A percentile compares a stretch with the other conserved stretches of the same genome.
Evolutionary conservation across 78 protist genomes (phyloP).

Genomic region (Cavenderia fasciculata): DNA sequence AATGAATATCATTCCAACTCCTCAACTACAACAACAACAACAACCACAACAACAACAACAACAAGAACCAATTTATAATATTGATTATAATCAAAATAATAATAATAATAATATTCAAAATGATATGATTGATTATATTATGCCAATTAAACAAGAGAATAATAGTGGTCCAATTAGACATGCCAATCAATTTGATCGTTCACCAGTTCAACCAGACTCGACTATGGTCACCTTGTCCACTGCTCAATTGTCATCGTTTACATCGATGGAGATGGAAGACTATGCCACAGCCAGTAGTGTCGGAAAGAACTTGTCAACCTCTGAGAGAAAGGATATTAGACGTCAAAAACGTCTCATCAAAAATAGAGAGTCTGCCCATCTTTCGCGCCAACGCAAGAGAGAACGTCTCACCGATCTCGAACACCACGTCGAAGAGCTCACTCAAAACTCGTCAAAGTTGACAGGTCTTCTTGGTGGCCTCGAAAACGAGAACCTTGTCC

Average conservation of each 20-base stretch:
- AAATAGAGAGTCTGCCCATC: constrained; percentile 83
- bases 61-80: not conserved
- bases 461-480: constrained; percentile 4
- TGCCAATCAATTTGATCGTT: not conserved
- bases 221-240: not conserved
- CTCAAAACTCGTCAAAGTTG: constrained; percentile 8
- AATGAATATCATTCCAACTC: not conserved
- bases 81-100: not conserved
- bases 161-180: constrained; percentile 1
- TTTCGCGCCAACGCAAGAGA: constrained; percentile 81
- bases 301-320: not conserved
- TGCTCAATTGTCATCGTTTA: not conserved
- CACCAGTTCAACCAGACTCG: not conserved
- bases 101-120: too few relatives aligned
- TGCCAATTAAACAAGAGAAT: not conserved
- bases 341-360: constrained; percentile 82
- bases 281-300: not conserved
- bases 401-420: constrained; percentile 67
- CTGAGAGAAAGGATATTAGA: constrained; percentile 58
- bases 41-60: not conserved
- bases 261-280: constrained; percentile 30
- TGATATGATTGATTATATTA: too few relatives aligned
- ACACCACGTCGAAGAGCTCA: constrained; percentile 45
- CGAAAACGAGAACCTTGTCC: constrained; percentile 52
- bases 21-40: not conserved